Evolutionary conservation across 2,329 filamentous ascomycete species (phyloP).

Genomic region (Phyllosticta citriasiana): DNA sequence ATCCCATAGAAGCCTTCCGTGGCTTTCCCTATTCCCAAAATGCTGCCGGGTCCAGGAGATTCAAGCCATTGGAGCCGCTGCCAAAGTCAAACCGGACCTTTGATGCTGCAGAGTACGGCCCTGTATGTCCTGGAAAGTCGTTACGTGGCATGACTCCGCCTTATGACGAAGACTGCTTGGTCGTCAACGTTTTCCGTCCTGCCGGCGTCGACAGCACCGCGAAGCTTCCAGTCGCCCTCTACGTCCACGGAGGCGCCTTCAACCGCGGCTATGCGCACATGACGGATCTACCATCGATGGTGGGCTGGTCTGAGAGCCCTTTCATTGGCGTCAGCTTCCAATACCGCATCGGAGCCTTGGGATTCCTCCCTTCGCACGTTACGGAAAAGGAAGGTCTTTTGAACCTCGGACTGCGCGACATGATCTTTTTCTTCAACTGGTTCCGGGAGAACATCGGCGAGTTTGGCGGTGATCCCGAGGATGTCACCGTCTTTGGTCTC

Average conservation of each 20-base stretch:
- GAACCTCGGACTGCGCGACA: constrained; percentile 18
- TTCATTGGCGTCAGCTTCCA: constrained; percentile 43
- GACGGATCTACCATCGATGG: constrained; percentile 53
- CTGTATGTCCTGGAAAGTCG: constrained; percentile 15
- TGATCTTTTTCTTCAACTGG: constrained; percentile 32
- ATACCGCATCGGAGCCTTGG: constrained; percentile 16
- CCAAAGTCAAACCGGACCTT: constrained; percentile 10
- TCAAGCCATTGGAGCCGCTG: constrained; percentile 16
- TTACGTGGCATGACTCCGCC: constrained; percentile 13
- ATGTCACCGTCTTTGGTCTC: constrained; percentile 17
- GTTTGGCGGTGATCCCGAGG: constrained; percentile 20
- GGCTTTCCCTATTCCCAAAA: constrained; percentile 17
- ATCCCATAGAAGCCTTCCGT: constrained; percentile 13
- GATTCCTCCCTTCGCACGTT: constrained; percentile 12
- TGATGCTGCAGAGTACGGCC: constrained; percentile 15
- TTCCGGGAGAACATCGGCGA: constrained; percentile 29
- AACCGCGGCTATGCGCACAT: constrained; percentile 29
- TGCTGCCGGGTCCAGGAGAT: constrained; percentile 15
- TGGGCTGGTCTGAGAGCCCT: constrained; percentile 41
- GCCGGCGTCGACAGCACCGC: constrained; percentile 7
- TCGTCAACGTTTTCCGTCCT: constrained; percentile 16
- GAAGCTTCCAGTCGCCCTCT: constrained; percentile 29
- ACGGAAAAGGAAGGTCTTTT: constrained; percentile 23
- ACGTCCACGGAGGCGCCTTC: constrained; percentile 55
- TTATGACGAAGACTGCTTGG: constrained; percentile 18